These are phyloP conservation scores for Vitis labrusca DNA, from an alignment of 164 flowering plant genomes.

Conservation along the genomic window DNA sequence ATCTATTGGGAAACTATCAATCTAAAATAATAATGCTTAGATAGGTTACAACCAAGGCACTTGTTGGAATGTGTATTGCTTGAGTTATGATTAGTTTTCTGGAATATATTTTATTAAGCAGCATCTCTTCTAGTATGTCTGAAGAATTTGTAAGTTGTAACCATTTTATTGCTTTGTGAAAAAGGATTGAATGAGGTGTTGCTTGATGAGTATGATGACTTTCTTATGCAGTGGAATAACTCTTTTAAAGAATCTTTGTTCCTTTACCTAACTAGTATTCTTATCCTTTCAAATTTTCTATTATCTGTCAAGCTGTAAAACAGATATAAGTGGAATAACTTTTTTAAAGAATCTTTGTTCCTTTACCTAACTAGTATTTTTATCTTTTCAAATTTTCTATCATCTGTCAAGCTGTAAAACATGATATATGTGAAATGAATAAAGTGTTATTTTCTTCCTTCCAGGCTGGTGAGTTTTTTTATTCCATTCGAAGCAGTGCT, in stretches of 20 bases:
- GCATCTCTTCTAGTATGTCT: background rate
- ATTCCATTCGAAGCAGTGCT: constrained; percentile 70
- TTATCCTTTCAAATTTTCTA: background rate
- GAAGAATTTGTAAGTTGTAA: background rate
- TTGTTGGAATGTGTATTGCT: background rate
- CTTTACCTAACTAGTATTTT: background rate
- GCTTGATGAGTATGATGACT: no score
- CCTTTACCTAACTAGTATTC: no score
- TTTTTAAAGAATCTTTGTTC: no score
- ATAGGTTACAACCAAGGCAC: background rate
- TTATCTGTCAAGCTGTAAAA: background rate
- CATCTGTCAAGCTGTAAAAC: background rate
- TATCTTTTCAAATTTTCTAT: background rate
- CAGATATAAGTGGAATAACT: background rate
- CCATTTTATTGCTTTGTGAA: background rate
- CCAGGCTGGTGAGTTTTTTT: constrained; percentile 89
- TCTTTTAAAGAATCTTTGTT: no score
- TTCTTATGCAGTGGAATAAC: no score
- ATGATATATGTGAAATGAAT: background rate
- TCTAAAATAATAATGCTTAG: background rate
- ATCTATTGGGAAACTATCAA: background rate
- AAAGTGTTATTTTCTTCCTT: constrained; percentile 8
- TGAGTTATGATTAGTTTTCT: background rate
- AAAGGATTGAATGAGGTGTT: background rate
- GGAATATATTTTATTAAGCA: background rate